phyloP scores from a whole-genome alignment of 306 rosid genomes.

The Ceratonia siliqua region DNA sequence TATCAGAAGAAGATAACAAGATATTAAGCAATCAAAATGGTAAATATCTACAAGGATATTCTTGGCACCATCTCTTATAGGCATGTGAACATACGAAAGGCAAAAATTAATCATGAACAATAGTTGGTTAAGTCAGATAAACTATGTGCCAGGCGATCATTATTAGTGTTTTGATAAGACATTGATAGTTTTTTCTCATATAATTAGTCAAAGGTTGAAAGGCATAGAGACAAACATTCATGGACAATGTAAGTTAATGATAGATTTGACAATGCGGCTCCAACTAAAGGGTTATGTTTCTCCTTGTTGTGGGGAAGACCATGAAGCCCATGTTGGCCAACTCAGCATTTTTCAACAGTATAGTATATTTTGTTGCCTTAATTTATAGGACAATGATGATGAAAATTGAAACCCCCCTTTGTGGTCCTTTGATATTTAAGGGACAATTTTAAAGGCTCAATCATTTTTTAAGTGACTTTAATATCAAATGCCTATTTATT shows the following conservation, averaged over 20 bases:
- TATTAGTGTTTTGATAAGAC: too few relatives aligned
- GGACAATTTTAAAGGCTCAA: conserved; percentile 24
- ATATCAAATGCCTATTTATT: not conserved
- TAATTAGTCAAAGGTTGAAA: too few relatives aligned
- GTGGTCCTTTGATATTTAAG: conserved; percentile 50
- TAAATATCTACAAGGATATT: conserved; percentile 4
- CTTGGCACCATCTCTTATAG: conserved; percentile 32
- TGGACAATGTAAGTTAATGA: not conserved
- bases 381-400: not conserved
- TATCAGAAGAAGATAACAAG: conserved; percentile 18
- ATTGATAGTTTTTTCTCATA: too few relatives aligned
- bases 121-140: conserved; percentile 27
- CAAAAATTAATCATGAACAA: conserved; percentile 33
- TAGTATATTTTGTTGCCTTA: not conserved
- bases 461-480: conserved; percentile 28
- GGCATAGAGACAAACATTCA: not conserved
- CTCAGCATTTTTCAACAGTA: conserved; percentile 18
- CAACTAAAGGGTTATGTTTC: conserved; percentile 2
- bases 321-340: conserved; percentile 56
- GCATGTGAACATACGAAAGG: conserved; percentile 6
- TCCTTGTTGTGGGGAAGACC: conserved; percentile 49
- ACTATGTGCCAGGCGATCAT: conserved; percentile 63
- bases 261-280: conserved; percentile 47
- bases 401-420: conserved; percentile 13
- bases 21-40: not conserved